Percentiles rank a stretch among this genome's conserved stretches.
Conservation (phyloP, 2,329 filamentous ascomycete genomes). For the Cryphonectria naterciae region DNA sequence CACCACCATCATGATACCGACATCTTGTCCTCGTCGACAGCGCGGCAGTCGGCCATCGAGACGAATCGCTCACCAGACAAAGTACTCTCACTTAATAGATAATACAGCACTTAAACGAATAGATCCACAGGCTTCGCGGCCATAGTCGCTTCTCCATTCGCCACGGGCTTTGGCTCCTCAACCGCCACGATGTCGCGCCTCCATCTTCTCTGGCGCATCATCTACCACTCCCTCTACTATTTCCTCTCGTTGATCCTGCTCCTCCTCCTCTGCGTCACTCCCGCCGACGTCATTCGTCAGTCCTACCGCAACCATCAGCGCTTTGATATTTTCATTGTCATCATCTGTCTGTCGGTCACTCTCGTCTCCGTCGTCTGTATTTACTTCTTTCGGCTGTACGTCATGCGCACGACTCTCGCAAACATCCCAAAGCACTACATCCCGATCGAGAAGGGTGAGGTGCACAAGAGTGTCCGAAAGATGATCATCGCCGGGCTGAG, state of each 20-base stretch:
- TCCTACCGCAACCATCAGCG: slow-evolving; percentile 67
- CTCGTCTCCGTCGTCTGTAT: slow-evolving; percentile 72
- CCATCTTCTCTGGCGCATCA: slow-evolving; percentile 71
- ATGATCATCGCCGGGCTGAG: slow-evolving; percentile 75
- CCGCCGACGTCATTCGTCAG: slow-evolving; percentile 80
- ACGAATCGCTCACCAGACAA: slow-evolving; percentile 17
- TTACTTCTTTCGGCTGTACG: slow-evolving; percentile 83
- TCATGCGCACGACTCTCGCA: slow-evolving; percentile 76
- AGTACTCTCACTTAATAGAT: slow-evolving; percentile 23
- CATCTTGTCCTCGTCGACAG: slow-evolving; percentile 26
- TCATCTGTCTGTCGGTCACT: slow-evolving; percentile 75
- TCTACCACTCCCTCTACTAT: slow-evolving; percentile 80
- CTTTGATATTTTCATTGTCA: slow-evolving; percentile 83
- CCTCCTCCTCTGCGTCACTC: slow-evolving; percentile 76
- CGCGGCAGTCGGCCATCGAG: slow-evolving; percentile 27
- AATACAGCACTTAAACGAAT: slow-evolving; percentile 7
- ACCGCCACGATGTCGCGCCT: slow-evolving; percentile 29
- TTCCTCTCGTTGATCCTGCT: slow-evolving; percentile 75
- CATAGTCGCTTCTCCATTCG: neutral
- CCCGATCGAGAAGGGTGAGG: slow-evolving; percentile 82
- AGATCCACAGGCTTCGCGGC: neutral
- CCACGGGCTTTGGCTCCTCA: neutral
- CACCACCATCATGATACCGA: slow-evolving; percentile 30
- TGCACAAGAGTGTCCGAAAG: slow-evolving; percentile 72
- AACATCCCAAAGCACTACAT: slow-evolving; percentile 87